Conservation (phyloP, 208 protist genomes). For the Strigomonas culicis region DNA sequence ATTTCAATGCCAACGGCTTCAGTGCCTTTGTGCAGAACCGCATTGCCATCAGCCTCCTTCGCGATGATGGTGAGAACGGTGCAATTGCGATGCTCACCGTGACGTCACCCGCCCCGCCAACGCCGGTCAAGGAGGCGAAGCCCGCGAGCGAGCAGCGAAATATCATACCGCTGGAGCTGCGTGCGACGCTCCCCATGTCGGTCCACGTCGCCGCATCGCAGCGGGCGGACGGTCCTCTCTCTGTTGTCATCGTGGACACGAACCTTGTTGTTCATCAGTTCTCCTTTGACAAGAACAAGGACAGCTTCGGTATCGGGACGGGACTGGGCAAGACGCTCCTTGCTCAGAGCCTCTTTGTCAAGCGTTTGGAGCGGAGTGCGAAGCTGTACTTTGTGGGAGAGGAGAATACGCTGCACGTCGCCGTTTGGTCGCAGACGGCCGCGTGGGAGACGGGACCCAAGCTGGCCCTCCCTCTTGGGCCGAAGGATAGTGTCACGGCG, state of each 20-base stretch:
- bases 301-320: neutral
- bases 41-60: constrained; percentile 8
- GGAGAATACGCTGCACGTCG: neutral
- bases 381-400: constrained; percentile 5
- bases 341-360: neutral
- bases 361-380: neutral
- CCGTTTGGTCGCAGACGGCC: neutral
- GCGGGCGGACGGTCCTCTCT: neutral
- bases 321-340: neutral
- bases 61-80: constrained; percentile 10
- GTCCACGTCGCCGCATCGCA: neutral
- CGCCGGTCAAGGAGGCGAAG: too few relatives aligned
- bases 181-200: neutral
- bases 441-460: neutral
- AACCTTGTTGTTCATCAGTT: neutral
- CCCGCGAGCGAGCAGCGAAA: too few relatives aligned
- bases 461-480: neutral
- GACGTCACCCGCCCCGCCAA: neutral
- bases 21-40: neutral
- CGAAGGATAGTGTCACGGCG: neutral
- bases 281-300: neutral
- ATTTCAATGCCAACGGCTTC: neutral
- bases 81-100: constrained; percentile 7
- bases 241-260: neutral
- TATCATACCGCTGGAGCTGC: constrained; percentile 2